A percentile compares a stretch with the other conserved stretches of the same genome.
Conservation (phyloP, 2,329 filamentous ascomycete species). For the Sporothrix pseudoabietina region DNA sequence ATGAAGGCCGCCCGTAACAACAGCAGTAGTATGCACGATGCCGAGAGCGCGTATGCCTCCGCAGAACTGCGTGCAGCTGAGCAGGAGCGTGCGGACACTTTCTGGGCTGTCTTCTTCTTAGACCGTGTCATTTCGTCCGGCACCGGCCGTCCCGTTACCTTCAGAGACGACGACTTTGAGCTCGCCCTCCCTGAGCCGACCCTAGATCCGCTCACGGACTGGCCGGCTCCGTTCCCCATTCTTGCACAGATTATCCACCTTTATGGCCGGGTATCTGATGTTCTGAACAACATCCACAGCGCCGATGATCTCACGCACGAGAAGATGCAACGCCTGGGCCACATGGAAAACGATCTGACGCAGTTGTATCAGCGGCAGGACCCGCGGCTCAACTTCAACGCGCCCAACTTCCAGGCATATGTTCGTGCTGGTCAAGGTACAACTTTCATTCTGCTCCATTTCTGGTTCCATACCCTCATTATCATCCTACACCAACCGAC, state of each 20-base stretch:
- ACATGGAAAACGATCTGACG: conserved; percentile 81
- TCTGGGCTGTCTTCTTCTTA: conserved; percentile 88
- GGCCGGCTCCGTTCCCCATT: conserved; percentile 77
- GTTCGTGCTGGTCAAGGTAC: conserved; percentile 79
- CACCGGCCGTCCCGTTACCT: conserved; percentile 79
- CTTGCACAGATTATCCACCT: conserved; percentile 83
- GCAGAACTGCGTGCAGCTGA: conserved; percentile 68
- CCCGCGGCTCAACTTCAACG: conserved; percentile 76
- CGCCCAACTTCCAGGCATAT: conserved; percentile 82
- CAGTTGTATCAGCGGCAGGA: conserved; percentile 72
- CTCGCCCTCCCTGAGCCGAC: conserved; percentile 64
- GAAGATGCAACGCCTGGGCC: conserved; percentile 68
- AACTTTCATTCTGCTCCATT: conserved; percentile 82
- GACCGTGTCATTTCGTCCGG: conserved; percentile 87
- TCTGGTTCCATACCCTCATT: conserved; percentile 87
- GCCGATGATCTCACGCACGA: conserved; percentile 74
- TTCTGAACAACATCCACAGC: conserved; percentile 78
- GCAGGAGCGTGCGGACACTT: conserved; percentile 80
- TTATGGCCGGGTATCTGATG: conserved; percentile 80
- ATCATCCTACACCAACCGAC: conserved; percentile 84
- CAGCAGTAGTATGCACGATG: conserved; percentile 39
- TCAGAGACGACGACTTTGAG: conserved; percentile 84
- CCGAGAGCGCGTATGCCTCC: conserved; percentile 46
- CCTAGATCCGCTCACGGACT: conserved; percentile 60
- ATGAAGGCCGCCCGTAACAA: conserved; percentile 46